Base-by-base conservation (phyloP, 1,284 basidiomycete species). In the Ceratobasidium sp. region DNA sequence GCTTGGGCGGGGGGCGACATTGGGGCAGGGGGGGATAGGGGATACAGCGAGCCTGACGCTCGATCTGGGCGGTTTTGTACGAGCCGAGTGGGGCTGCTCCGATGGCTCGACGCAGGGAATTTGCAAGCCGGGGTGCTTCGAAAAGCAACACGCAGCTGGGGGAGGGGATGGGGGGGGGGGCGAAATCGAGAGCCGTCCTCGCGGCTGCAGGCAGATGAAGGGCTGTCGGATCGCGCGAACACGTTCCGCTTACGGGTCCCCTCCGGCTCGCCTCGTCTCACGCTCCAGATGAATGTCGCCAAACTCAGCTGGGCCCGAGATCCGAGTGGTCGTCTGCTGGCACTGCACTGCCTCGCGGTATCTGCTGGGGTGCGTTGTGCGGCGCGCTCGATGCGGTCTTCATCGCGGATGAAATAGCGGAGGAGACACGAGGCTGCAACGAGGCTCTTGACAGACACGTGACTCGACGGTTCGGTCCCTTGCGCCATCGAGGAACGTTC, bases 341-440 rank as follows among this genome's bases (percentile, higher is more conserved):
- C 53, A 46, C 43, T 9, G 27, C 59, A 46, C 41, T 43, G 59
- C 39, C 59, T 46, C 24, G 59, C 39, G 27, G 39, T 11, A 56
- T 29, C 14, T 14, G 48, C n/a, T 49, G 3, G 48, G 14, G n/a
- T 34, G 13, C 54, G 54, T 56, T 37, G 29, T 46, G 39, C 59
- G 41, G 34, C 59, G 37, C 37, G 59, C 59, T 62, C 59, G 59
- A 62, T 62, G 39, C 41, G 24, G 37, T 24, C 59, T 22, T 24
- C 39, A 27, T 24, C 39, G 51, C 16, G 48, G 65, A 53, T 56
- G 65, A 68, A 53, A 59, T 46, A 62, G 59, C 59, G 59, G 59
- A 62, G 59, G 41, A 22, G 27, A 59, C 66, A 71, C 66, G 66
- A 56, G 53, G 66, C 66, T 71, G 66, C 66, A 56, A 58, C 66